Base-by-base conservation (phyloP, 768 basidiomycete species). In the Lentinula sp. region DNA sequence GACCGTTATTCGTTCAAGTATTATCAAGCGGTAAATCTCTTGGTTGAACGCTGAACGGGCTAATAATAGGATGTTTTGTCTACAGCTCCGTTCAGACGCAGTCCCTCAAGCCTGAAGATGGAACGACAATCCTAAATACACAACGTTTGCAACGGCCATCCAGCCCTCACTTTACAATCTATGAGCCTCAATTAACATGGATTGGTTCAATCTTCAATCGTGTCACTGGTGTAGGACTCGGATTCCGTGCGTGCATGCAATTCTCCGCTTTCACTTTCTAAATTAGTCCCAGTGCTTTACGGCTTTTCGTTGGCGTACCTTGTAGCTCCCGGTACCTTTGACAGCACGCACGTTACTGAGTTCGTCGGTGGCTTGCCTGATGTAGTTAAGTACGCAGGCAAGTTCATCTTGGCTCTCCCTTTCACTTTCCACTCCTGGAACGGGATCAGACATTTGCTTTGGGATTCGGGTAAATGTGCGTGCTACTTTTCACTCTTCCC, bases 111-210 rank as follows among this genome's bases (percentile, higher is more conserved):
- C 79, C 88, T 1, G 78, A 86, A 0, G 80, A 84, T 0, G 75
- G 79, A 9, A 70, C 76, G 39, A 79, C 78, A 4, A 89, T 94
- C 64, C 79, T 98, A 67, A 96, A 98, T 81, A 74, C 82, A 66
- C 95, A 98, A 73, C 90, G 97, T 65, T 76, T 92, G 54, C 78
- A 79, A 53, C 89, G 97, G n/a, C 96, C 97, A 16, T 90, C 83
- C 63, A 91, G 90, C 68, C 97, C 97, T 8, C 95, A 98, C 73
- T 90, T 94, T 71, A 94, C 94, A 60, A 98, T 99, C 75, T 99
- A 99, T 77, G 89, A 95, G 70, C 91, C 90, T 1, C 93, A 98
- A 75, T 74, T 98, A 51, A 98, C 96, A 39, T 96, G 93, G 92
- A 13, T 91, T 59, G 81, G 76, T 4, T 97, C 94, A 16, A 93